A percentile compares a stretch with the other conserved stretches of the same genome.
Evolutionary conservation across 768 basidiomycete genomes (phyloP).

Genomic region (Mrakia blollopis): DNA sequence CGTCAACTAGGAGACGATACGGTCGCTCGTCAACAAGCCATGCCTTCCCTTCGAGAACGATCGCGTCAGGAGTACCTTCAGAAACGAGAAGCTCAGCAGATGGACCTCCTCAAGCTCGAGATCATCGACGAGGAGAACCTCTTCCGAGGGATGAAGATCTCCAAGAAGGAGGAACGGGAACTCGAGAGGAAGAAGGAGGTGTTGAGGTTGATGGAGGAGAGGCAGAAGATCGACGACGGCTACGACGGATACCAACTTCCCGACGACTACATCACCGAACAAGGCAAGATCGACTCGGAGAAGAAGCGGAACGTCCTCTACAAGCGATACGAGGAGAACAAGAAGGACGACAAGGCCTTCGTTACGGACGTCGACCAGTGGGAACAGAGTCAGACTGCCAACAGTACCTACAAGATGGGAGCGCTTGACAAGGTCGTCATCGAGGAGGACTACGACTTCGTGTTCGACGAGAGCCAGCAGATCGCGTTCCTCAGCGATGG

Average conservation of each 20-base stretch:
- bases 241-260: conserved; percentile 94
- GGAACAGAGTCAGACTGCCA: conserved; percentile 85
- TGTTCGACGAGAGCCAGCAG: conserved; percentile 95
- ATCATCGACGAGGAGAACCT: conserved; percentile 90
- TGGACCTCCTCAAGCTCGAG: conserved; percentile 85
- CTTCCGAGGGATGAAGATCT: conserved; percentile 84
- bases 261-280: conserved; percentile 96
- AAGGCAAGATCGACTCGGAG: conserved; percentile 96
- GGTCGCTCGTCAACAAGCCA: conserved; percentile 51
- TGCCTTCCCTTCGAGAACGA: conserved; percentile 73
- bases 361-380: conserved; percentile 96
- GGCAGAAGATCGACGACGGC: conserved; percentile 88
- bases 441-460: conserved; percentile 88
- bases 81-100: conserved; percentile 92
- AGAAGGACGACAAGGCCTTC: conserved; percentile 74
- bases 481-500: conserved; percentile 89
- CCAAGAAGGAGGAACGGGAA: conserved; percentile 73
- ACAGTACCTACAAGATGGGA: conserved; percentile 83
- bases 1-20: conserved; percentile 75
- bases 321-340: conserved; percentile 86
- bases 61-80: conserved; percentile 94
- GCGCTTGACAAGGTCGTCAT: conserved; percentile 79
- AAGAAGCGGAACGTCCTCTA: conserved; percentile 89
- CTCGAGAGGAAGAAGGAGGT: conserved; percentile 88
- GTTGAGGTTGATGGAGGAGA: conserved; percentile 83